Conservation (phyloP, 148 eudicot species). For the Vaccinium vitisidaea region DNA sequence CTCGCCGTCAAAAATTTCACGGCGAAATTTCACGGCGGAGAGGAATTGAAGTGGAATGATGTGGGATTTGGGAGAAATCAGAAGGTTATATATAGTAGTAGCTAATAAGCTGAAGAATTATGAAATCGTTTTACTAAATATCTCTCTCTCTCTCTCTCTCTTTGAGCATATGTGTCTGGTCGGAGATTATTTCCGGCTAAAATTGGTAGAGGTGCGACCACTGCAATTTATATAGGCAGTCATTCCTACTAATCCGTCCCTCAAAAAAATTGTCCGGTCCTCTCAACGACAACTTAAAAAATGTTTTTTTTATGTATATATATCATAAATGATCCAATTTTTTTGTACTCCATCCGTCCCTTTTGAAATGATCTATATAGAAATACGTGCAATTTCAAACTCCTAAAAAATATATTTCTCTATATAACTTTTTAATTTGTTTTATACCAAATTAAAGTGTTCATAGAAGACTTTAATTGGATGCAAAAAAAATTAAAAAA, state of each 20-base stretch:
- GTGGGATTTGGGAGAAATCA: background rate
- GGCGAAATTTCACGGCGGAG: background rate
- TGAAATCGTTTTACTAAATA: background rate
- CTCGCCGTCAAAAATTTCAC: slow-evolving; percentile 2
- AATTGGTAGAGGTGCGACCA: slow-evolving; percentile 28
- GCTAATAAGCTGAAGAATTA: background rate
- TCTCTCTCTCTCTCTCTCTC: background rate
- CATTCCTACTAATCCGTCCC: background rate
- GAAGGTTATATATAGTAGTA: background rate
- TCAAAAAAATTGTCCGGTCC: too few relatives aligned
- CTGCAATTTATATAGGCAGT: slow-evolving; percentile 28
- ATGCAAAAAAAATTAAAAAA: too few relatives aligned
- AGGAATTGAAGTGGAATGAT: background rate
- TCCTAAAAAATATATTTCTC: too few relatives aligned
- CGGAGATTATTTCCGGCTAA: slow-evolving; percentile 31
- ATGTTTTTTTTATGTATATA: too few relatives aligned
- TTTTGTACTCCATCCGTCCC: too few relatives aligned
- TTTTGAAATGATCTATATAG: too few relatives aligned
- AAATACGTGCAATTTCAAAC: too few relatives aligned
- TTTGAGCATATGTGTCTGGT: background rate
- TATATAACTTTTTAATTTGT: too few relatives aligned
- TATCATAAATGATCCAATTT: too few relatives aligned
- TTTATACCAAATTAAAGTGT: too few relatives aligned
- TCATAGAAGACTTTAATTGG: too few relatives aligned
- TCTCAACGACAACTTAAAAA: too few relatives aligned